These are phyloP conservation scores for Cladophialophora immunda DNA, from an alignment of 2,329 filamentous ascomycete species.

Conservation along the genomic window DNA sequence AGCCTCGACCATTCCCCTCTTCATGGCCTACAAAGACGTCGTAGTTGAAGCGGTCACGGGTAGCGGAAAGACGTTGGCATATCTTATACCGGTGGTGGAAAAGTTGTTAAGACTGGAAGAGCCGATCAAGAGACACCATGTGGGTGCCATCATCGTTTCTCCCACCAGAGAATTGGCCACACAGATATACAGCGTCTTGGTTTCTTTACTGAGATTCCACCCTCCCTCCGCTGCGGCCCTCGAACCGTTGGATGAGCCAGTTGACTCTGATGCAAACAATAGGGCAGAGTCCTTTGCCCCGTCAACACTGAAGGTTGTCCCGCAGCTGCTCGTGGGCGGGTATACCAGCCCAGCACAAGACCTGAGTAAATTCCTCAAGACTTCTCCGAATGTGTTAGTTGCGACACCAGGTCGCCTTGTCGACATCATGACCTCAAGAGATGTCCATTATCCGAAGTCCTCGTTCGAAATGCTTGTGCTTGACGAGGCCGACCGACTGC, in stretches of 20 bases:
- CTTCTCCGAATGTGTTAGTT: constrained; percentile 87
- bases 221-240: constrained; percentile 69
- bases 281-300: constrained; percentile 25
- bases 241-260: constrained; percentile 49
- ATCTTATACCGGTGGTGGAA: constrained; percentile 83
- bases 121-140: constrained; percentile 85
- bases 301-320: constrained; percentile 70
- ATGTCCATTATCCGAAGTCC: constrained; percentile 86
- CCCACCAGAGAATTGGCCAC: constrained; percentile 90
- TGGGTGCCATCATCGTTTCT: constrained; percentile 89
- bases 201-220: constrained; percentile 83
- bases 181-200: constrained; percentile 85
- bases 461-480: constrained; percentile 92
- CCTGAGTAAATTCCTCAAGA: constrained; percentile 81
- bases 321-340: constrained; percentile 88
- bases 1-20: constrained; percentile 86
- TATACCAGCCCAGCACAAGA: constrained; percentile 84
- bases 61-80: constrained; percentile 88
- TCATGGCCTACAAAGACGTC: constrained; percentile 89
- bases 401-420: constrained; percentile 90
- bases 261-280: constrained; percentile 47
- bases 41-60: constrained; percentile 93
- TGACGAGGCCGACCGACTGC: constrained; percentile 90
- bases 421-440: constrained; percentile 83
- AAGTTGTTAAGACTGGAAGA: constrained; percentile 81